Evolutionary conservation across 1,284 basidiomycete species (phyloP).

Genomic region (Fomitopsis palustris): DNA sequence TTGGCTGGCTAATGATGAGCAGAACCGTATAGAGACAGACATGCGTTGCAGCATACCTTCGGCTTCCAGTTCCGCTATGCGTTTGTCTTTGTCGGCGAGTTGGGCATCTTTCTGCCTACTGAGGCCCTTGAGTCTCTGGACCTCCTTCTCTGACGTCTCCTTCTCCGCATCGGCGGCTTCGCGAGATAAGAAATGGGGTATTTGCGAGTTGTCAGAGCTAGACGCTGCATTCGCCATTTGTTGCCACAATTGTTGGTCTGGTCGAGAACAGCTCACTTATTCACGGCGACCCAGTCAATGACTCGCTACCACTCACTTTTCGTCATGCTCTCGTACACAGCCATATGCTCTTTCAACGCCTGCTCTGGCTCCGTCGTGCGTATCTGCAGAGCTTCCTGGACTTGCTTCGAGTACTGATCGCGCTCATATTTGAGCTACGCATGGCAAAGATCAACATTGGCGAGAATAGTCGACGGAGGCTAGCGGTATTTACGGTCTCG

Average conservation of each 20-base stretch:
- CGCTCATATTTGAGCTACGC: conserved; percentile 35
- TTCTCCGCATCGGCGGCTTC: conserved; percentile 71
- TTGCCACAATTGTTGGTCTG: conserved; percentile 59
- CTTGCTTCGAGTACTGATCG: conserved; percentile 44
- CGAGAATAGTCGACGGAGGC: background rate
- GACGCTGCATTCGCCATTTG: conserved; percentile 54
- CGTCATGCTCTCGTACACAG: conserved; percentile 46
- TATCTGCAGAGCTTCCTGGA: conserved; percentile 54
- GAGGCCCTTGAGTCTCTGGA: conserved; percentile 40
- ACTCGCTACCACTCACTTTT: conserved; percentile 39
- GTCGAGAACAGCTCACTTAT: background rate
- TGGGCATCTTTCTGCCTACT: conserved; percentile 41
- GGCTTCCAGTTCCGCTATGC: conserved; percentile 43
- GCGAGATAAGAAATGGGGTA: conserved; percentile 64
- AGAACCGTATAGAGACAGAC: background rate
- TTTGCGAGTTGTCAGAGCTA: conserved; percentile 32
- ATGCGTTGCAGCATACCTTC: conserved; percentile 33
- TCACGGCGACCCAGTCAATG: background rate
- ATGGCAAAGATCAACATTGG: background rate
- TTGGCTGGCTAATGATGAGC: conserved; percentile 18
- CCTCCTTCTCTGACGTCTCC: conserved; percentile 45
- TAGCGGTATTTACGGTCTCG: conserved; percentile 5
- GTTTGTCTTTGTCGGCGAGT: conserved; percentile 43
- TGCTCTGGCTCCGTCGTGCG: conserved; percentile 63
- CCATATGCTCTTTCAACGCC: conserved; percentile 40